Evolutionary conservation across 148 eudicot species (phyloP), one percentile per base, ranked within the genome.

Genomic region (Camellia lanceoleosa): DNA sequence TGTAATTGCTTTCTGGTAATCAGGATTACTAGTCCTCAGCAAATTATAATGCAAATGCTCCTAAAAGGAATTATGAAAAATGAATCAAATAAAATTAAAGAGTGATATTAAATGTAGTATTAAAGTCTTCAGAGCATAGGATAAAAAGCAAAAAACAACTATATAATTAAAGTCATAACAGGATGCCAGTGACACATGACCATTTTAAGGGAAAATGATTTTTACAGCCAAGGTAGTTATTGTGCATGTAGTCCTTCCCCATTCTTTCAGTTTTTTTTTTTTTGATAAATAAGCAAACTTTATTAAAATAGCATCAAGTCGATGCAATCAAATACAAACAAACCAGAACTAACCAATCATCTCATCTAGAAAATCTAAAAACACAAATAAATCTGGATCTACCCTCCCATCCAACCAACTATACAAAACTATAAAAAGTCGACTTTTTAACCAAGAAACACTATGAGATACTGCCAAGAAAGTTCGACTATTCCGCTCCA

Each of bases 41-140:
- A 95, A 84, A 66, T 93, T 93, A 90, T 93, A 95, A 80, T 95
- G 90, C 51, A 81, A 79, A 82, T 89, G 96, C 84, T 93, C 94
- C 97, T 94, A 82, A 23, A 88, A 72, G 80, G 47, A 67, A 41
- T 42, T 68, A 41, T 13, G 9, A 15, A 5, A 46, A 43, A 68
- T 7, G 1, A 4, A 68, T 16, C 18, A 12, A 68, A 43, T 49
- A 7, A 68, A 68, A 68, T 68, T 43, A 46, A 12, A 68, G 52
- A 30, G 18, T 68, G 7, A 43, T 30, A 9, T 44, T 47, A 51
- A 68, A 68, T 41, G 14, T 19, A 42, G 51, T 47, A 43, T 68
- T 43, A 47, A 68, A 52, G 7, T 43, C 51, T 13, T 49, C 42
- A 4, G 15, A 68, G 71, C 71, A 68, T 16, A 67, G 52, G 5